Percentiles rank a stretch among this genome's conserved stretches.
Conservation (phyloP, 2,329 filamentous ascomycete genomes). For the Exophiala alcalophila region DNA sequence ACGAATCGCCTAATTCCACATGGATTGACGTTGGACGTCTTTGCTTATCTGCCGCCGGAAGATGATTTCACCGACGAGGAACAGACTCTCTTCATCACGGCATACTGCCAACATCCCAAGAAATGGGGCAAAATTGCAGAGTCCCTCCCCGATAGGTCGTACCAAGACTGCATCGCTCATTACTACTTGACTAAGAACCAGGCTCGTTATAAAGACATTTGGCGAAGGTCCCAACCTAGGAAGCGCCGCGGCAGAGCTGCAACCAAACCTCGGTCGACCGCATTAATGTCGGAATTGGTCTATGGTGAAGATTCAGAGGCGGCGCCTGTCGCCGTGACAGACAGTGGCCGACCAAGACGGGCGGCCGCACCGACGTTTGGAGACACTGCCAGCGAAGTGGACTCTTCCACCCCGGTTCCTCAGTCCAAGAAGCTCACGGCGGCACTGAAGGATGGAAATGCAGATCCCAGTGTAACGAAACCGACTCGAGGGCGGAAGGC, state of each 20-base stretch:
- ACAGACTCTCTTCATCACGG: conserved; percentile 46
- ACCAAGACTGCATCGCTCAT: conserved; percentile 50
- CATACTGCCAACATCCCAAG: conserved; percentile 49
- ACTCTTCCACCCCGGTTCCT: conserved; percentile 34
- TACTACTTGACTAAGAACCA: conserved; percentile 52
- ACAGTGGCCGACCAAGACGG: conserved; percentile 49
- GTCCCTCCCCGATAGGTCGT: conserved; percentile 44
- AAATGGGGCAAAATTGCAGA: conserved; percentile 53
- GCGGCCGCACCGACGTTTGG: conserved; percentile 52
- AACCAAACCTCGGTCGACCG: conserved; percentile 46
- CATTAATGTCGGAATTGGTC: conserved; percentile 48
- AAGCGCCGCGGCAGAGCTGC: conserved; percentile 38
- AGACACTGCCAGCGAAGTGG: conserved; percentile 31
- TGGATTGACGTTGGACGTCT: conserved; percentile 42
- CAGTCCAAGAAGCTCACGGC: conserved; percentile 33
- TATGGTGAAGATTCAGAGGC: conserved; percentile 45
- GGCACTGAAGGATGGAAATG: conserved; percentile 29
- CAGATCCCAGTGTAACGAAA: conserved; percentile 32
- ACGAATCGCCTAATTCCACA: conserved; percentile 44
- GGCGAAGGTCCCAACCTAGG: conserved; percentile 46
- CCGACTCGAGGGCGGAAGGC: conserved; percentile 28
- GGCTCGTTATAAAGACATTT: conserved; percentile 50
- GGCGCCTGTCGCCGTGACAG: conserved; percentile 43
- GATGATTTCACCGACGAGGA: conserved; percentile 50
- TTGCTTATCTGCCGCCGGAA: conserved; percentile 44